Evolutionary conservation across 177 flowering plant genomes (phyloP), one percentile per base, ranked within the genome.

Genomic region (Vitis hybrid): DNA sequence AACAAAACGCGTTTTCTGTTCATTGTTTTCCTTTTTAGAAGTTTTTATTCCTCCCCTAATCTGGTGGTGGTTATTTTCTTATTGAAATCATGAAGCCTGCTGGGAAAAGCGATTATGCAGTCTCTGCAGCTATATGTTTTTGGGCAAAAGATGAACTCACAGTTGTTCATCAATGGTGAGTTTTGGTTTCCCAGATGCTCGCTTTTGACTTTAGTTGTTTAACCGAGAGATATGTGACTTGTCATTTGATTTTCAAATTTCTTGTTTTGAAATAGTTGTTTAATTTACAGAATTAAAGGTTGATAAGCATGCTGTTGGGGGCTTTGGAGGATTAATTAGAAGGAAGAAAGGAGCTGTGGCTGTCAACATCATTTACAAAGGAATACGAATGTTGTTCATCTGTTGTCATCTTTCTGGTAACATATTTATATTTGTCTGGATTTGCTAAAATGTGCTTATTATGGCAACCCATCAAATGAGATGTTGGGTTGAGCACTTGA

Each of bases 301-400:
- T 14, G 93, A 88, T 46, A 89, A 83, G 66, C 80, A 84, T 56
- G 77, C 75, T 1, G 55, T 82, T 46, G 91, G 87, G 24, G 91
- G 93, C 1, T 79, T 72, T 40, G 93, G 92, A 59, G 90, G 92
- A 51, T 69, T 91, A n/a, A 81, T 86, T 6, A 56, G 92, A 65
- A 77, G 92, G 75, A 89, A 82, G 70, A 91, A 91, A 74, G 97
- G 93, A 14, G 96, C 96, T 3, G 96, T 91, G 11, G 87, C 90
- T 17, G 75, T 91, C 68, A 77, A 87, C 54, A 72, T 89, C 30
- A 82, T 68, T 73, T 87, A 76, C 85, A 86, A 83, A 77, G 86
- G 84, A 46, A 67, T 91, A 35, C 74, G 62, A 3, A 79, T 89
- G 81, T 74, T 82, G 21, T 91, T 87, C 85, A 84, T 87, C 70